Percentiles rank a stretch among this genome's conserved stretches.
Conservation (phyloP, 2,329 filamentous ascomycete species). For the Dothideomycetes sp. region DNA sequence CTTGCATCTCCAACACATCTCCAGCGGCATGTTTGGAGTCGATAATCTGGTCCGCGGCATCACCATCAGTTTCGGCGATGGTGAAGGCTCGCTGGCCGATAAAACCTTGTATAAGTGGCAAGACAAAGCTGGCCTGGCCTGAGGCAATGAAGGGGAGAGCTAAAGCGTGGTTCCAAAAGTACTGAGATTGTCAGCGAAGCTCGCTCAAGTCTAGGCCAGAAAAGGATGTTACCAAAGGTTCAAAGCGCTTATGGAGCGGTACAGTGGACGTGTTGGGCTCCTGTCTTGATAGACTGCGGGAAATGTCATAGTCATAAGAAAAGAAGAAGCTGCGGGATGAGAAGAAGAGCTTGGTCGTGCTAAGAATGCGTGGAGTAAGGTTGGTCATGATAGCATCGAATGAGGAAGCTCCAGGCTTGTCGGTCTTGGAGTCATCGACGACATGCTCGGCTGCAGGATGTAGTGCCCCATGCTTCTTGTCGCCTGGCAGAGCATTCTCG, state of each 20-base stretch:
- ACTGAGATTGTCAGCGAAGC: constrained; percentile 37
- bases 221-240: constrained; percentile 57
- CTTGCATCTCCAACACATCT: constrained; percentile 11
- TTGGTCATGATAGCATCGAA: constrained; percentile 15
- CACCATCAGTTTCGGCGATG: constrained; percentile 14
- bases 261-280: constrained; percentile 32
- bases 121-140: constrained; percentile 58
- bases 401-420: constrained; percentile 2
- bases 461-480: constrained; percentile 16
- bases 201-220: too few relatives aligned
- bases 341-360: constrained; percentile 76
- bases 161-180: constrained; percentile 85
- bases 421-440: not conserved
- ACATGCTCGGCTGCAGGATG: constrained; percentile 28
- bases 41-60: constrained; percentile 18
- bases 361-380: constrained; percentile 72
- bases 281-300: constrained; percentile 45
- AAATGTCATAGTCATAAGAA: constrained; percentile 89
- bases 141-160: constrained; percentile 61
- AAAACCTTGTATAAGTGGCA: constrained; percentile 90
- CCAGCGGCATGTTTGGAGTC: constrained; percentile 14
- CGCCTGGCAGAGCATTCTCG: constrained; percentile 17
- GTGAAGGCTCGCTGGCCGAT: constrained; percentile 77
- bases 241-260: constrained; percentile 61
- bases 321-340: constrained; percentile 81